Conservation (phyloP, 1,139 yeast genomes). For the Suhomyces wounanorum region DNA sequence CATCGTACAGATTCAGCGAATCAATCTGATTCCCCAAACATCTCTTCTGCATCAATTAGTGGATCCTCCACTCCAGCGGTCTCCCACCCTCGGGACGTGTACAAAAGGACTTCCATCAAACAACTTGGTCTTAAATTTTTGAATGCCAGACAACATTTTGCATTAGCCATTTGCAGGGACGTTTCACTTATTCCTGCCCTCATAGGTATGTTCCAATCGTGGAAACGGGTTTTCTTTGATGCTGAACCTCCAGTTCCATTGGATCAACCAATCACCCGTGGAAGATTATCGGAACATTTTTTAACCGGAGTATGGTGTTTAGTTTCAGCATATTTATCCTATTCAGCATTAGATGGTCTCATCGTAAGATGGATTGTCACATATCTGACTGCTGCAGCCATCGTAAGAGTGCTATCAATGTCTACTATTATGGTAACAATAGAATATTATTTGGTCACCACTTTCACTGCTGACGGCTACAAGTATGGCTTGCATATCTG, state of each 20-base stretch:
- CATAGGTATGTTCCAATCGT: slow-evolving; percentile 56
- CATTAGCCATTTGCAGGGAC: slow-evolving; percentile 72
- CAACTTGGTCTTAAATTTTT: slow-evolving; percentile 64
- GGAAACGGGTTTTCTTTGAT: slow-evolving; percentile 47
- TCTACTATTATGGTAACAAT: slow-evolving; percentile 70
- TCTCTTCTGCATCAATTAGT: neutral
- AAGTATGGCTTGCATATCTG: slow-evolving; percentile 81
- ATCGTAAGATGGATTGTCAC: slow-evolving; percentile 94
- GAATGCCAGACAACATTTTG: slow-evolving; percentile 74
- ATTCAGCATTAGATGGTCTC: slow-evolving; percentile 81
- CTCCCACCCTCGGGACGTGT: slow-evolving; percentile 9
- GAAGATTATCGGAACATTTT: slow-evolving; percentile 68
- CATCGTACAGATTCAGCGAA: slow-evolving; percentile 12
- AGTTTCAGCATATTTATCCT: slow-evolving; percentile 83
- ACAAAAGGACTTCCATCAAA: slow-evolving; percentile 40
- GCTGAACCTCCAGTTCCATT: slow-evolving; percentile 22
- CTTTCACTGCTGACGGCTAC: slow-evolving; percentile 53
- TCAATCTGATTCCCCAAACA: slow-evolving; percentile 6
- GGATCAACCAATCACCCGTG: slow-evolving; percentile 46
- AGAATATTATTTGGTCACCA: slow-evolving; percentile 66
- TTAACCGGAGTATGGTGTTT: slow-evolving; percentile 79
- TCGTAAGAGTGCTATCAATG: slow-evolving; percentile 80
- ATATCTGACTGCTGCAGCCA: slow-evolving; percentile 85
- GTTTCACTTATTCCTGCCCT: slow-evolving; percentile 68
- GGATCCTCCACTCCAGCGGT: neutral